Percentiles rank a stretch among this genome's conserved stretches.
These are phyloP conservation scores for Penicillium psychrosexuale DNA, from an alignment of 2,329 filamentous ascomycete genomes.

Conservation along the genomic window DNA sequence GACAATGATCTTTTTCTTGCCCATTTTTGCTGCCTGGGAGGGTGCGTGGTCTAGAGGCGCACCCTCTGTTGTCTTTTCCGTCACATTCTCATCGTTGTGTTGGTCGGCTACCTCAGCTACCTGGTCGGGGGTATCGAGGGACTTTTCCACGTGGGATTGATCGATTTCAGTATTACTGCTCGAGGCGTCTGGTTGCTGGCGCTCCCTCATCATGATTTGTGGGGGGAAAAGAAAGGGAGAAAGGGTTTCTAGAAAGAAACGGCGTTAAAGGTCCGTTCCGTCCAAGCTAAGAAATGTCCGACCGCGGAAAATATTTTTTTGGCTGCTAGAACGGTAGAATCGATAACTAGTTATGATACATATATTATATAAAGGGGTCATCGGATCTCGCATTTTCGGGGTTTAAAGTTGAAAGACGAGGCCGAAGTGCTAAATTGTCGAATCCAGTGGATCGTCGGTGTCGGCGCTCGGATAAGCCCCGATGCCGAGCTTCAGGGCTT, in stretches of 20 bases:
- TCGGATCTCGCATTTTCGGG: constrained; percentile 1
- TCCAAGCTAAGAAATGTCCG: neutral
- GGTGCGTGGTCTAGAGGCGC: constrained; percentile 31
- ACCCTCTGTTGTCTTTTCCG: constrained; percentile 19
- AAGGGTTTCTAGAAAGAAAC: neutral
- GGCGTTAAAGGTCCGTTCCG: neutral
- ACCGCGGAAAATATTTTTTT: neutral
- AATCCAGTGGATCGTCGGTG: neutral
- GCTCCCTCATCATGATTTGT: constrained; percentile 7
- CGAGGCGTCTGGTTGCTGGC: constrained; percentile 8
- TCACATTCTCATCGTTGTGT: constrained; percentile 6
- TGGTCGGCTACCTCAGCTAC: constrained; percentile 3
- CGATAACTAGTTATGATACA: neutral
- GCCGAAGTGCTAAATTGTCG: neutral
- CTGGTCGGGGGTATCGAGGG: neutral
- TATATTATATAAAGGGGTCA: neutral
- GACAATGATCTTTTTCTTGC: constrained; percentile 40
- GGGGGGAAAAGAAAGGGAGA: neutral
- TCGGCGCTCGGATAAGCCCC: neutral
- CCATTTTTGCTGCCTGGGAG: constrained; percentile 40
- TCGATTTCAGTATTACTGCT: constrained; percentile 16
- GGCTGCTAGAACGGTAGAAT: neutral
- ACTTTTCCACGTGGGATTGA: constrained; percentile 10
- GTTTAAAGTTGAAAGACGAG: neutral
- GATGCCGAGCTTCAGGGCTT: neutral